Base-by-base conservation (phyloP, 2,329 filamentous ascomycete species). In the Cordyceps fumosorosea region DNA sequence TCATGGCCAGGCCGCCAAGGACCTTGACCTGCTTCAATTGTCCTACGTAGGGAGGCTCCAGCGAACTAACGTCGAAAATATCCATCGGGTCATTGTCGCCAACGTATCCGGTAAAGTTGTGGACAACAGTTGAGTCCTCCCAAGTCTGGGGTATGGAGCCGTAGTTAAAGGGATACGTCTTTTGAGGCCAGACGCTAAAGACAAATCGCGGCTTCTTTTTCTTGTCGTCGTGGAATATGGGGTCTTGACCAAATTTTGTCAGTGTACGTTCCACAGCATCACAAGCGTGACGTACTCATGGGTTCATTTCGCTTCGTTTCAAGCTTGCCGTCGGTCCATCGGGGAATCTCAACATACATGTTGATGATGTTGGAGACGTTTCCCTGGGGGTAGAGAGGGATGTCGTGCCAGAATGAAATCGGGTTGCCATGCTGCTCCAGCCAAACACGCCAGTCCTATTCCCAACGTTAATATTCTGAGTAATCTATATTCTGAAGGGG, bases 21-120 rank as follows among this genome's bases (percentile, higher is more conserved):
- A 78, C 67, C 68, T 78, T 78, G 65, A 77, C 75, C 65, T 76
- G 71, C 67, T 76, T 77, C 6, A 78, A 68, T 52, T 78, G 72
- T 11, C 76, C 76, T 32, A 70, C 65, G n/a, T 73, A 69, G 0
- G 74, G 70, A 1, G 71, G 67, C 63, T 71, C 69, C 45, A 76
- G 71, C 10, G 70, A 64, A 54, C 67, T 72, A 44, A 76, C 71
- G 37, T 78, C 76, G 18, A 78, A 76, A 1, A 78, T 56, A 56
- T 78, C 76, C 18, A 78, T 72, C 0, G 76, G 76, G 22, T 78
- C 76, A 10, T 78, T 78, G 63, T 78, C 76, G 0, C 76, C 76
- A 0, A 69, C 63, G 7, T 65, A 70, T 0, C 71, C 71, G 18
- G 76, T 78, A 58, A 75, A 75, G 20, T 71, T 67, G 52, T 78